Evolutionary conservation across 1,284 basidiomycete species (phyloP).

Genomic region (Microbotryomycetes sp.): DNA sequence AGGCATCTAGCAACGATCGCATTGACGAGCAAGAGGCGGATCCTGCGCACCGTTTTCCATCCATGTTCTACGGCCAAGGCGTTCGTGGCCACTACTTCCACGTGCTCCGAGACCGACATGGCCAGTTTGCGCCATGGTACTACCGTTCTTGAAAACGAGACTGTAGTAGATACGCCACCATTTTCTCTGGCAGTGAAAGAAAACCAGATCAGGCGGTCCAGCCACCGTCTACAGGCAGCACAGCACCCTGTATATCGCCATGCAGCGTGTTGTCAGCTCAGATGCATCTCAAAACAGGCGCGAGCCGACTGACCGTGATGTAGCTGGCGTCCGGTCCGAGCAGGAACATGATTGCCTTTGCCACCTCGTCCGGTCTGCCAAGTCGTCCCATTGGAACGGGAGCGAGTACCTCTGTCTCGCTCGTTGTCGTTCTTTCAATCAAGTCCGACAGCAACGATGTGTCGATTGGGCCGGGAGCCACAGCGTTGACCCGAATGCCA

Average conservation of each 20-base stretch:
- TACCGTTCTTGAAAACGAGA: constrained; percentile 6
- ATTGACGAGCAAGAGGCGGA: constrained; percentile 1
- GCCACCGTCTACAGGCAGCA: constrained; percentile 29
- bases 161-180: no score
- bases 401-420: constrained; percentile 2
- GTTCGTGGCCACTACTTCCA: constrained; percentile 27
- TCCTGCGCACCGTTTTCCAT: constrained; percentile 12
- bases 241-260: constrained; percentile 13
- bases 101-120: constrained; percentile 17
- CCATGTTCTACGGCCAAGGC: constrained; percentile 11
- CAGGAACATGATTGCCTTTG: constrained; percentile 23
- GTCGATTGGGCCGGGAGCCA: constrained; percentile 30
- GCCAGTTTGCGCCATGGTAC: constrained; percentile 19
- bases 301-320: constrained; percentile 17
- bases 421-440: constrained; percentile 1
- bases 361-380: constrained; percentile 26
- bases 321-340: constrained; percentile 21
- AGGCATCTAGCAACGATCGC: constrained; percentile 5
- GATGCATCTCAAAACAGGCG: not conserved
- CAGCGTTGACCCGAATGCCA: constrained; percentile 23
- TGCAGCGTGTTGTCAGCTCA: not conserved
- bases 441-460: constrained; percentile 12
- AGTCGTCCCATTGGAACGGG: constrained; percentile 20
- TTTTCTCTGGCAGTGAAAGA: no score
- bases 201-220: constrained; percentile 16